A percentile compares a stretch with the other conserved stretches of the same genome.
phyloP scores from a whole-genome alignment of 2,329 filamentous ascomycete species.

The Exophiala sp. region DNA sequence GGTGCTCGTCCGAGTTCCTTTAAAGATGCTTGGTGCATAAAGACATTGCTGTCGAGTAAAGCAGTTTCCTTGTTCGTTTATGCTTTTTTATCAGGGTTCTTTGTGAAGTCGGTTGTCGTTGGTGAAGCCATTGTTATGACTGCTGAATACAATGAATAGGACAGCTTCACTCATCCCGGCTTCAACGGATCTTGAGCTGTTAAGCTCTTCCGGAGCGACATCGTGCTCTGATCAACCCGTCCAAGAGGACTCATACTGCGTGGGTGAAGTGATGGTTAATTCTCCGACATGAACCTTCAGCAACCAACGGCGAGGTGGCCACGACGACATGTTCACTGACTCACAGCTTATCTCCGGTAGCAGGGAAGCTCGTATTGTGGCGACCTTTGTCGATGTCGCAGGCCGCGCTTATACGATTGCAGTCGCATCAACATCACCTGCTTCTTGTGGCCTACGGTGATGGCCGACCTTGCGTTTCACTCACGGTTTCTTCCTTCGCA shows the following conservation, averaged over 20 bases:
- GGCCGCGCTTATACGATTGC: too few relatives aligned
- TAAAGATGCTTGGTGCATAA: too few relatives aligned
- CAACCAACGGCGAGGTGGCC: not conserved
- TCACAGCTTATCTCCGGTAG: not conserved
- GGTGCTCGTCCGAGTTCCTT: too few relatives aligned
- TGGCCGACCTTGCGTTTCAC: too few relatives aligned
- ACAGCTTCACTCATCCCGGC: not conserved
- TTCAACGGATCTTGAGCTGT: not conserved
- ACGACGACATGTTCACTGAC: not conserved
- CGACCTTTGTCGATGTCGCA: too few relatives aligned
- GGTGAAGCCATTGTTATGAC: constrained; percentile 4
- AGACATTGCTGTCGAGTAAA: too few relatives aligned
- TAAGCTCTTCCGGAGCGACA: not conserved
- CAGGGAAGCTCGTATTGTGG: not conserved
- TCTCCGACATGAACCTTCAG: not conserved
- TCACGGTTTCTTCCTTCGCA: too few relatives aligned
- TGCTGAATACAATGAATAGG: not conserved
- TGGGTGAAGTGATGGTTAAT: not conserved
- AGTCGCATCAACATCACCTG: too few relatives aligned
- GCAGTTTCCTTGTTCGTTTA: too few relatives aligned
- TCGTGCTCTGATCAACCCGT: not conserved
- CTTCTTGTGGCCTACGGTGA: too few relatives aligned
- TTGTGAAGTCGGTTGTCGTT: not conserved
- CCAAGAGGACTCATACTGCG: not conserved
- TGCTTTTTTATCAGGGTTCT: not conserved